phyloP scores from a whole-genome alignment of 495 filamentous ascomycete genomes.

The Cryomyces antarcticus region DNA sequence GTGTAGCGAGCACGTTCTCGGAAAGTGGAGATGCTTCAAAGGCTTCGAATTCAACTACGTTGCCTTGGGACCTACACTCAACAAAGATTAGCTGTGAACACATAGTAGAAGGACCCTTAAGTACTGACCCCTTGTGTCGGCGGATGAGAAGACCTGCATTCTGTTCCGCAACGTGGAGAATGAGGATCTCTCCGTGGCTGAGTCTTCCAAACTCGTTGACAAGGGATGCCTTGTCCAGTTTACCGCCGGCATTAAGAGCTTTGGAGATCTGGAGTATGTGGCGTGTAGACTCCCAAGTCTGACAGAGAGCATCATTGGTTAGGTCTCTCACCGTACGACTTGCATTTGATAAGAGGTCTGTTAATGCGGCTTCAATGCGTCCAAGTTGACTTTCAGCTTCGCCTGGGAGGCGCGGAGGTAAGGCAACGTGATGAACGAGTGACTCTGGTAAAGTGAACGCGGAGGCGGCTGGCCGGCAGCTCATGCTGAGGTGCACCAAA shows the following conservation, averaged over 20 bases:
- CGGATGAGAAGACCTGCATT: constrained; percentile 36
- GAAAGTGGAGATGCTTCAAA: constrained; percentile 34
- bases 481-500: too few relatives aligned
- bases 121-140: constrained; percentile 20
- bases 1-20: constrained; percentile 23
- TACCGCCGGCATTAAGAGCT: constrained; percentile 15
- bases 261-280: constrained; percentile 16
- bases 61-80: constrained; percentile 1
- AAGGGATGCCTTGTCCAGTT: constrained; percentile 20
- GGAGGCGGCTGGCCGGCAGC: neutral
- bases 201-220: constrained; percentile 18
- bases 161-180: constrained; percentile 30
- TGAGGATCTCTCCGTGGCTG: constrained; percentile 15
- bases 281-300: constrained; percentile 16
- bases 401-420: constrained; percentile 11
- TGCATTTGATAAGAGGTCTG: constrained; percentile 19
- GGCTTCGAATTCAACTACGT: constrained; percentile 27
- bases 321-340: constrained; percentile 10
- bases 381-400: constrained; percentile 20
- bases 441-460: neutral
- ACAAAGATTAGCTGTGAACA: neutral
- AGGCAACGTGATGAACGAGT: constrained; percentile 1
- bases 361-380: constrained; percentile 18
- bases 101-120: neutral
- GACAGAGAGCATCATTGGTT: constrained; percentile 4